Evolutionary conservation across 1,284 basidiomycete species (phyloP), one percentile per base, ranked within the genome.

Genomic region (Pseudozyma tsukubaensis): DNA sequence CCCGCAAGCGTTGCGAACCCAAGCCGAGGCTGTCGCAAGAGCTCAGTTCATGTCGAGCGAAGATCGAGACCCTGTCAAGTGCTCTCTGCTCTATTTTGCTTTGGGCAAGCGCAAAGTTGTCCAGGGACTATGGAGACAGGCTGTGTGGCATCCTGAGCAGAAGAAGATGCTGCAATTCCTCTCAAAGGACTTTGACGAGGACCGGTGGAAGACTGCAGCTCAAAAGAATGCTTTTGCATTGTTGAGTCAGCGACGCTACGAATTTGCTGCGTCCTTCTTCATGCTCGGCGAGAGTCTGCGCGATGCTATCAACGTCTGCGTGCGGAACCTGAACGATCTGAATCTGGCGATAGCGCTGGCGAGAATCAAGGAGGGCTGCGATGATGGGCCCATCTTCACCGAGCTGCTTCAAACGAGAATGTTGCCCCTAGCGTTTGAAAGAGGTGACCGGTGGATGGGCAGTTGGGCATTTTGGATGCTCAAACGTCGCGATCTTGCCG

Each of bases 401-500:
- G 88, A 88, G 50, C 89, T 98, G 21, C 85, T 98, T 37, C 89
- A 88, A 18, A 88, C 88, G 50, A 90, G 89, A 0, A 90, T 98
- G 2, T 85, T 99, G 1, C 94, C 95, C 0, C 87, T 89, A 19
- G 94, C 94, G 0, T 93, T 97, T 82, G 87, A 88, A 55, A 88
- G 91, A 18, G 94, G 94, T 0, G 94, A 97, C 84, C 88, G 96
- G 37, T 98, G 93, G 92, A 87, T 98, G n/a, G 92, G 90, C n/a
- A 93, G 91, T 68, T 99, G 95, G 96, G 93, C 92, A 4, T 94
- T 97, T 84, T 97, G 94, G 93, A 87, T 93, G 70, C 87, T 98
- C 32, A 90, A 91, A 72, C 88, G 93, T 36, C 88, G 92, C 50
- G 94, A 97, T 85, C 83, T 97, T 13, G 91, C 94, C 1, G 92